Base-by-base conservation (phyloP, 768 basidiomycete species). In the Suillus bovinus region DNA sequence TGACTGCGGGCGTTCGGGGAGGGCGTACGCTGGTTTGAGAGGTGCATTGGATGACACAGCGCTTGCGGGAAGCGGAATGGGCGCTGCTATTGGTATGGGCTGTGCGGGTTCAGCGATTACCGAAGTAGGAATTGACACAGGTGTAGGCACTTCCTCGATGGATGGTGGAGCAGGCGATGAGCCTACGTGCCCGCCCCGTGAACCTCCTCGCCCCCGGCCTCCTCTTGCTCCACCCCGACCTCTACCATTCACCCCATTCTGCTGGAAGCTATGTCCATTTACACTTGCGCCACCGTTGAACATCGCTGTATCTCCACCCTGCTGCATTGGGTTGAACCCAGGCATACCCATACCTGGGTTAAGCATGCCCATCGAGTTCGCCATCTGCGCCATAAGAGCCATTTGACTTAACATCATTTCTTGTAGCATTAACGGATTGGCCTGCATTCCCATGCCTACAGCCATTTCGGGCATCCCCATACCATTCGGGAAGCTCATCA, bases 331-430 rank as follows among this genome's bases (percentile, higher is more conserved):
- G 57, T 86, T 86, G 22, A 82, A 86, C 31, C 81, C 86, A 53
- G 77, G 80, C 76, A 75, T 82, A 58, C 77, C 80, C 73, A 81
- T 78, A 27, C 76, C 70, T 14, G 87, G 84, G 67, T 84, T 86
- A 66, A 91, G 81, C 73, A 93, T 88, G 33, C 88, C 91, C 84
- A 94, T 89, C 39, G 86, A 87, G 34, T 86, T 82, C 46, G 91
- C 91, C 87, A 96, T 91, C 77, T 95, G 93, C 60, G 90, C 87
- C 94, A 96, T 95, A 70, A 96, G 81, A 31, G 92, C 89, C 90
- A 93, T 93, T 72, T 94, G 90, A 73, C 84, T 91, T 84, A 91
- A 88, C 86, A 95, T 88, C 83, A 95, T 89, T 72, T 93, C 93
- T 74, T 94, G 94, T 67, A 96, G 75, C 75, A 89, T 76, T 63